Percentiles rank a stretch among this genome's conserved stretches.
These are phyloP conservation scores for Ascochyta clinopodiicola DNA, from an alignment of 2,329 filamentous ascomycete genomes.

Conservation along the genomic window DNA sequence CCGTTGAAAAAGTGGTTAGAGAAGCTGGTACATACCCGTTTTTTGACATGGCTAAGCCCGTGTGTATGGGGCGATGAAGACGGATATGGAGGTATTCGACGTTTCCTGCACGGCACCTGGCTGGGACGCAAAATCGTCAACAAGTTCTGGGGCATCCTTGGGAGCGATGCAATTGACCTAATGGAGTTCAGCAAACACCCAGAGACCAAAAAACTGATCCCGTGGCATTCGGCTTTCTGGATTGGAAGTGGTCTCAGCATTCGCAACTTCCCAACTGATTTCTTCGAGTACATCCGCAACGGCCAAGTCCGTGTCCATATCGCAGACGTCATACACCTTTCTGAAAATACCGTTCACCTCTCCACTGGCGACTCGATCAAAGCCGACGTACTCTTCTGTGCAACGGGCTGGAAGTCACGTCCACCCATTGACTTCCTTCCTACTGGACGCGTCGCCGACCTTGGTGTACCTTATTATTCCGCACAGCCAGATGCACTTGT, in stretches of 20 bases:
- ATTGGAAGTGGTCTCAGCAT: slow-evolving; percentile 64
- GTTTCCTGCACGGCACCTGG: slow-evolving; percentile 64
- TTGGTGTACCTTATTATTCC: slow-evolving; percentile 54
- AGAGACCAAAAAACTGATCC: slow-evolving; percentile 51
- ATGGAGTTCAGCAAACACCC: slow-evolving; percentile 55
- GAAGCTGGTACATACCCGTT: slow-evolving; percentile 69
- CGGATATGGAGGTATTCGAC: slow-evolving; percentile 63
- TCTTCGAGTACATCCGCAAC: slow-evolving; percentile 63
- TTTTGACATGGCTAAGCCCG: slow-evolving; percentile 76
- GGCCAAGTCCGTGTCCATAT: slow-evolving; percentile 64
- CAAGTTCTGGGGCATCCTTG: slow-evolving; percentile 63
- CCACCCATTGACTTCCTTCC: slow-evolving; percentile 16
- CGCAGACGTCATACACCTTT: slow-evolving; percentile 63
- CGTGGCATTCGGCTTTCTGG: slow-evolving; percentile 57
- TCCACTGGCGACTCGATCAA: slow-evolving; percentile 53
- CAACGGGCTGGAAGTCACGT: slow-evolving; percentile 61
- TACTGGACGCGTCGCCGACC: slow-evolving; percentile 26
- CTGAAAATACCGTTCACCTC: slow-evolving; percentile 55
- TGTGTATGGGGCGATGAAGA: slow-evolving; percentile 72
- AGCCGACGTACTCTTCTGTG: slow-evolving; percentile 61
- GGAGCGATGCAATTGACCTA: slow-evolving; percentile 58
- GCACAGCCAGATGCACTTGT: slow-evolving; percentile 26
- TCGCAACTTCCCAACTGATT: slow-evolving; percentile 64
- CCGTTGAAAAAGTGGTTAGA: slow-evolving; percentile 73
- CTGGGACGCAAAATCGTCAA: slow-evolving; percentile 64